Evolutionary conservation across 352 stramenopile genomes (phyloP).

Genomic region (Phytophthora pini): DNA sequence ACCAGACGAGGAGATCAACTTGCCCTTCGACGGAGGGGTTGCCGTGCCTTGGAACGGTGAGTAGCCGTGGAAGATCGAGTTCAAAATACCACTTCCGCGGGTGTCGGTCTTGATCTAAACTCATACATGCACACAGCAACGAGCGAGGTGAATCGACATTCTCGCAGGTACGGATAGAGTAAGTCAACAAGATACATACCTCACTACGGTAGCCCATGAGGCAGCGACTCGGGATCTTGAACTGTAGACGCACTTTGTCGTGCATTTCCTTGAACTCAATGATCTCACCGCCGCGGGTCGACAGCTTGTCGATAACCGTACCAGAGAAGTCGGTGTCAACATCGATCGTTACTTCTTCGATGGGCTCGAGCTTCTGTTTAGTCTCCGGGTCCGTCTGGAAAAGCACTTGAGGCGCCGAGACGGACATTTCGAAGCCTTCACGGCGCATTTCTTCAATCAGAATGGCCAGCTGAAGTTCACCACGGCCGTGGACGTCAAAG

Average conservation of each 20-base stretch:
- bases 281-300: constrained; percentile 93
- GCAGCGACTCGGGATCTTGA: constrained; percentile 96
- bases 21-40: constrained; percentile 82
- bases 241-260: constrained; percentile 94
- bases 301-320: constrained; percentile 97
- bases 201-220: constrained; percentile 97
- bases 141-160: too few species aligned
- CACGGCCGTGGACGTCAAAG: constrained; percentile 96
- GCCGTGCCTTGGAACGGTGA: constrained; percentile 77
- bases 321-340: constrained; percentile 97
- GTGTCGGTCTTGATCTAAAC: constrained; percentile 95
- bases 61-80: constrained; percentile 98
- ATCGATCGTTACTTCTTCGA: constrained; percentile 96
- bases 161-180: background rate
- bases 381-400: constrained; percentile 90
- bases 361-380: constrained; percentile 87
- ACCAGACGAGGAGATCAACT: constrained; percentile 82
- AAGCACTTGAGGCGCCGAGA: constrained; percentile 96
- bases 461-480: constrained; percentile 98
- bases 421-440: constrained; percentile 98
- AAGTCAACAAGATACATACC: constrained; percentile 23
- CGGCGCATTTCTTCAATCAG: constrained; percentile 99
- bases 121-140: background rate
- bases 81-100: constrained; percentile 95
- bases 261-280: constrained; percentile 93